phyloP scores from a whole-genome alignment of 176 grass and related monocot genomes.

The Aegilops umbellulata region DNA sequence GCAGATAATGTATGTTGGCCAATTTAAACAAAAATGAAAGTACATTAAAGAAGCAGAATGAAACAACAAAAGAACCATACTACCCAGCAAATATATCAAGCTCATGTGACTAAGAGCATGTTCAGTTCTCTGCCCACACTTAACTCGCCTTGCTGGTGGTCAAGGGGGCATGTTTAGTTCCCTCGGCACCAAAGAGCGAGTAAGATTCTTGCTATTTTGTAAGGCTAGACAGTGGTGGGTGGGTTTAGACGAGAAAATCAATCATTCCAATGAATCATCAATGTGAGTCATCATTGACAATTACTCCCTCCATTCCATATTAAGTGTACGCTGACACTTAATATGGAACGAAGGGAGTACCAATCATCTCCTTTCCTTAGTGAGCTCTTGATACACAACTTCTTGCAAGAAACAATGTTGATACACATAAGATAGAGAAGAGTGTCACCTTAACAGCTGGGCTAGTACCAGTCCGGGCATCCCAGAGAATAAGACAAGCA shows the following conservation, averaged over 20 bases:
- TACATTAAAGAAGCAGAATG: not conserved
- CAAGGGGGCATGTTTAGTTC: not conserved
- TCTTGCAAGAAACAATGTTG: conserved; percentile 12
- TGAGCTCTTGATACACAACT: not conserved
- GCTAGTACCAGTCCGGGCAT: conserved; percentile 72
- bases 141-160: not conserved
- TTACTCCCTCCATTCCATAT: not conserved
- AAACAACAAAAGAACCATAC: not conserved
- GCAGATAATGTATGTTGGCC: not conserved
- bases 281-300: not conserved
- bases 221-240: not conserved
- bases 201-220: not conserved
- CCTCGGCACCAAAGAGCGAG: not conserved
- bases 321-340: no score
- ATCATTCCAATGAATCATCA: not conserved
- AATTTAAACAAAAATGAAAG: not conserved
- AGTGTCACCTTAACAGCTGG: conserved; percentile 80
- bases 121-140: not conserved
- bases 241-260: not conserved
- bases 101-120: not conserved
- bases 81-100: conserved; percentile 5
- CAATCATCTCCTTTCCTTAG: not conserved
- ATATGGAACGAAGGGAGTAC: no score
- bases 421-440: not conserved
- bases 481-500: conserved; percentile 96